Evolutionary conservation across 345 rosid species (phyloP), one percentile per base, ranked within the genome.

Genomic region (Cardamine resedifolia): DNA sequence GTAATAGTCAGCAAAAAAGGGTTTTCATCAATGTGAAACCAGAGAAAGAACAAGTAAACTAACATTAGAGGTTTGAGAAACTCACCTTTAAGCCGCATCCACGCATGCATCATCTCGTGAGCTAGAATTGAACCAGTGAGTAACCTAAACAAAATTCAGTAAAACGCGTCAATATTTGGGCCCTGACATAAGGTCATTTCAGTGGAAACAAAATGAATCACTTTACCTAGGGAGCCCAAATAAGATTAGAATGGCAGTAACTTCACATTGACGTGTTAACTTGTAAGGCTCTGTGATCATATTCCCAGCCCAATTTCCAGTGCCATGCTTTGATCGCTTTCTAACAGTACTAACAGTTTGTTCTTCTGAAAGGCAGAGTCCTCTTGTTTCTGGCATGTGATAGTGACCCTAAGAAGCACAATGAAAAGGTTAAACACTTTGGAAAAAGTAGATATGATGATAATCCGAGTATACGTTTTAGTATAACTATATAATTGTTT

Each of bases 41-140:
- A 62, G 50, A 62, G 56, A 58, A 53, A 44, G 24, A 47, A 12
- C 56, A 59, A 36, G 26, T 6, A 12, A 10, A 28, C 12, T 0
- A 31, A 15, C 44, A 39, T 36, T 7, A 4, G 39, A 3, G 9
- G 38, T 55, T 44, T 24, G 31, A 50, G 24, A 14, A 51, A 41
- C 39, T 58, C 57, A 95, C 99, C 99, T 83, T 84, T 84, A 16
- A 96, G 97, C 39, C 98, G 88, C 81, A 96, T 88, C 98, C 98
- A 96, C 7, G 97, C 99, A 21, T 96, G 99, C 99, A 96, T 96
- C 97, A 96, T 90, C 71, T 96, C 98, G 51, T 96, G 99, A 68
- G 97, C 99, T 69, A 96, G 81, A 74, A 96, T 92, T 10, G 99
- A 92, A 21, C 98, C 99, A 15, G 98, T 96, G 73, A 96, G 80